Evolutionary conservation across 2,329 filamentous ascomycete species (phyloP).

Genomic region (Lachnellula suecica): DNA sequence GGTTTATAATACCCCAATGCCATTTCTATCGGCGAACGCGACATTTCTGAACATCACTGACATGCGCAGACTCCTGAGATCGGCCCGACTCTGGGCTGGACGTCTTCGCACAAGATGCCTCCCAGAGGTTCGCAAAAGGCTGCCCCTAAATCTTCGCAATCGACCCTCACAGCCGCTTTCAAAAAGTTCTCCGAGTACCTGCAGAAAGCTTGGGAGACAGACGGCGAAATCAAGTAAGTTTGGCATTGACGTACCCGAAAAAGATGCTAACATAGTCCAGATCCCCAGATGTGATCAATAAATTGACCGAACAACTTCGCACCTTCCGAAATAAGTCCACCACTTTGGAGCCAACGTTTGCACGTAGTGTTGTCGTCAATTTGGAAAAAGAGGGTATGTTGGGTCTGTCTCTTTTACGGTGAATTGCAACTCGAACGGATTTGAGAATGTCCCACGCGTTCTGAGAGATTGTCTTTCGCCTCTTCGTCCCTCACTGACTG

Average conservation of each 20-base stretch:
- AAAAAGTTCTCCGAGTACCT: constrained; percentile 12
- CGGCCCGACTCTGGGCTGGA: too few species aligned
- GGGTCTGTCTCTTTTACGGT: too few species aligned
- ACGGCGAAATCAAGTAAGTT: constrained; percentile 12
- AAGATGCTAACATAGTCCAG: constrained; percentile 1
- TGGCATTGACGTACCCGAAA: background rate
- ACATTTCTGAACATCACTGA: too few species aligned
- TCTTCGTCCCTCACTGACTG: too few species aligned
- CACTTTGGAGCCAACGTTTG: constrained; percentile 4
- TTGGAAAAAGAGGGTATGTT: constrained; percentile 17
- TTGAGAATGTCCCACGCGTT: too few species aligned
- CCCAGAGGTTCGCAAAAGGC: background rate
- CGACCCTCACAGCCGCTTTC: constrained; percentile 2
- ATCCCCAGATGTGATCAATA: background rate
- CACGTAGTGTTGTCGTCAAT: constrained; percentile 6
- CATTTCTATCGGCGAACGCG: too few species aligned
- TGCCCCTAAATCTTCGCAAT: background rate
- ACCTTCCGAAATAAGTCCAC: constrained; percentile 5
- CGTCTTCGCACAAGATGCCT: too few species aligned
- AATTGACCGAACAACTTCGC: constrained; percentile 10
- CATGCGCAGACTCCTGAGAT: too few species aligned
- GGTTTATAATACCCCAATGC: too few species aligned
- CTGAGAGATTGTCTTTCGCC: too few species aligned
- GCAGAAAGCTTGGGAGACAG: background rate
- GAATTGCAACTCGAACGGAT: too few species aligned